Evolutionary conservation across 768 basidiomycete species (phyloP), one percentile per base, ranked within the genome.

Genomic region (Phaffia australis): DNA sequence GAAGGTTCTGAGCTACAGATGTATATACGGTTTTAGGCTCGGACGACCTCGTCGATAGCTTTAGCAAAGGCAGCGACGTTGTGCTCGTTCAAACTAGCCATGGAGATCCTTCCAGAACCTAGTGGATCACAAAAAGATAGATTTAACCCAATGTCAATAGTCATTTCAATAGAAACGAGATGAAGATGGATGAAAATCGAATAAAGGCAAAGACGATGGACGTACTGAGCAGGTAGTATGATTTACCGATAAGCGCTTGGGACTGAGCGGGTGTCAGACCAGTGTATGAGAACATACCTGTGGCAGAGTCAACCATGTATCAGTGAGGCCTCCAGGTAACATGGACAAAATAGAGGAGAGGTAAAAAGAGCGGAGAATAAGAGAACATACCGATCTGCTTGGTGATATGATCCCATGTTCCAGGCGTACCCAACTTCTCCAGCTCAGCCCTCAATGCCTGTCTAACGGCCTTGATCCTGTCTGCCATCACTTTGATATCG

Each of bases 401-500:
- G n/a, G 48, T 46, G 59, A 60, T 49, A 23, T 60, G 59, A 19
- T 60, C 47, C 59, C 59, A 60, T 16, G 59, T 60, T 16, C 59
- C 59, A 7, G 59, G 59, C 30, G 59, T 60, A 16, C 59, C 59
- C 21, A 23, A 23, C n/a, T 30, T 46, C 5, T 19, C 32, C 19
- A 60, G 30, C 19, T 46, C 59, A 32, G 35, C 59, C 21, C 32
- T 30, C 23, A 60, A 66, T 97, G 77, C 70, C 81, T 85, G 72
- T 88, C 94, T 81, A 85, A 95, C 93, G 78, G 82, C 84, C 77
- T 94, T 93, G 75, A 98, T 89, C 57, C 95, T 83, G 69, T 87
- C 83, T 25, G 95, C 88, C 94, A 98, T 99, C 25, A 23, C 48
- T 5, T 19, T n/a, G 35, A 60, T 19, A 32, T 60, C 59, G 19